Percentiles rank a stretch among this genome's conserved stretches.
Conservation (phyloP, 179 eudicot species). For the Patellifolia procumbens region DNA sequence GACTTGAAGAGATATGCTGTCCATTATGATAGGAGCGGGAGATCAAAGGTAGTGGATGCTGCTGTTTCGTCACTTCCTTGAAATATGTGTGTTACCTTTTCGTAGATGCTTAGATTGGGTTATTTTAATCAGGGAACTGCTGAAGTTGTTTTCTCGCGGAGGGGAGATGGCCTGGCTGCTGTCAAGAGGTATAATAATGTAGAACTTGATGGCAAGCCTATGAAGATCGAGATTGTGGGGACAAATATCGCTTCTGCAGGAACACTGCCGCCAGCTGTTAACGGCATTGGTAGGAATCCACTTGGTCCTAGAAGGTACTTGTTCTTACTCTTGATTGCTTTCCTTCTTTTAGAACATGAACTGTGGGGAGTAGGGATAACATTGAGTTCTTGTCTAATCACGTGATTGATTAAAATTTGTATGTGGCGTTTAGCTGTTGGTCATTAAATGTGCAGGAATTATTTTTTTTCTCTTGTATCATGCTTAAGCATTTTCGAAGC, state of each 20-base stretch:
- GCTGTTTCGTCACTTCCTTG: not conserved
- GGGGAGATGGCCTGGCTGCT: slow-evolving; percentile 48
- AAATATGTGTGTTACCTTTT: not conserved
- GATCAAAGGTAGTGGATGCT: slow-evolving; percentile 60
- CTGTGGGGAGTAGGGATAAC: not conserved
- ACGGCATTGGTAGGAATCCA: slow-evolving; percentile 58
- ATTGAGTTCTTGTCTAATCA: not conserved
- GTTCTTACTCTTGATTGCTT: not conserved
- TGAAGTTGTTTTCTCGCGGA: slow-evolving; percentile 49
- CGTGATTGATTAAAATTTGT: not conserved
- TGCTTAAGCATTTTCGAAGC: too few species aligned
- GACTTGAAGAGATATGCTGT: slow-evolving; percentile 59
- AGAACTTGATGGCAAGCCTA: slow-evolving; percentile 56
- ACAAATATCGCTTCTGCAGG: slow-evolving; percentile 37
- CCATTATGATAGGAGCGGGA: slow-evolving; percentile 78
- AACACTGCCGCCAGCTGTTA: slow-evolving; percentile 32
- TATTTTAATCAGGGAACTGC: slow-evolving; percentile 46
- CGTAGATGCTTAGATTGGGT: slow-evolving; percentile 2
- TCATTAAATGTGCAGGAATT: too few species aligned
- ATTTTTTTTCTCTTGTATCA: too few species aligned
- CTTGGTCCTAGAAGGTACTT: slow-evolving; percentile 32
- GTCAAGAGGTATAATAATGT: slow-evolving; percentile 57
- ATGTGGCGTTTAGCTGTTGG: too few species aligned
- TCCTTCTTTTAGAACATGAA: not conserved
- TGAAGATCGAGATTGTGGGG: slow-evolving; percentile 56